Evolutionary conservation across 345 rosid species (phyloP).

Genomic region (Euphorbia lathyris): DNA sequence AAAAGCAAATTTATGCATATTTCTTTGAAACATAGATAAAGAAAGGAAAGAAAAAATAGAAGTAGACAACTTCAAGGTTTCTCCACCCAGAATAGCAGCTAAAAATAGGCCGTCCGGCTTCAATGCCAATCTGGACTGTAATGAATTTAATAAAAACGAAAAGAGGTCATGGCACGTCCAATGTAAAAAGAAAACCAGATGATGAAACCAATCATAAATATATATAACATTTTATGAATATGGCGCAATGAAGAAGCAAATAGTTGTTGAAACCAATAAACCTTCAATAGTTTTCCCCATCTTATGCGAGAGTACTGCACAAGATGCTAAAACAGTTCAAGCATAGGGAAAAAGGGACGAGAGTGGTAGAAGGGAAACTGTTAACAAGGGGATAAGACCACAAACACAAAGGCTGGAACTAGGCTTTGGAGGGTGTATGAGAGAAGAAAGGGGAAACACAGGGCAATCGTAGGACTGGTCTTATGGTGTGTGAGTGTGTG

Average conservation of each 20-base stretch:
- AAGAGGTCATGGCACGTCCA: conserved; percentile 22
- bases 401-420: too few relatives aligned
- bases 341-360: neutral
- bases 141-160: conserved; percentile 26
- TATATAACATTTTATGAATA: neutral
- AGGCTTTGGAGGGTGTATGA: too few relatives aligned
- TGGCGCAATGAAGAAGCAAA: too few relatives aligned
- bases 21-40: conserved; percentile 7
- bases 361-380: too few relatives aligned
- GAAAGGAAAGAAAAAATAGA: neutral
- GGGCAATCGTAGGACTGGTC: too few relatives aligned
- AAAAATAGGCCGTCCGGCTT: conserved; percentile 98
- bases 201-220: neutral
- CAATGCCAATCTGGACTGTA: conserved; percentile 88
- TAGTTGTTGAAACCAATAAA: too few relatives aligned
- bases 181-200: neutral
- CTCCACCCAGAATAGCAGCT: conserved; percentile 99
- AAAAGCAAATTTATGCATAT: neutral
- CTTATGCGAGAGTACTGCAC: neutral
- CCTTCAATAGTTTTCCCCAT: too few relatives aligned
- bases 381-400: too few relatives aligned
- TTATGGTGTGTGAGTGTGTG: too few relatives aligned
- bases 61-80: conserved; percentile 75
- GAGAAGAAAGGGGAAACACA: too few relatives aligned
- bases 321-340: neutral